phyloP scores from a whole-genome alignment of 768 basidiomycete species.

The Boletus rufocinnamomeus region DNA sequence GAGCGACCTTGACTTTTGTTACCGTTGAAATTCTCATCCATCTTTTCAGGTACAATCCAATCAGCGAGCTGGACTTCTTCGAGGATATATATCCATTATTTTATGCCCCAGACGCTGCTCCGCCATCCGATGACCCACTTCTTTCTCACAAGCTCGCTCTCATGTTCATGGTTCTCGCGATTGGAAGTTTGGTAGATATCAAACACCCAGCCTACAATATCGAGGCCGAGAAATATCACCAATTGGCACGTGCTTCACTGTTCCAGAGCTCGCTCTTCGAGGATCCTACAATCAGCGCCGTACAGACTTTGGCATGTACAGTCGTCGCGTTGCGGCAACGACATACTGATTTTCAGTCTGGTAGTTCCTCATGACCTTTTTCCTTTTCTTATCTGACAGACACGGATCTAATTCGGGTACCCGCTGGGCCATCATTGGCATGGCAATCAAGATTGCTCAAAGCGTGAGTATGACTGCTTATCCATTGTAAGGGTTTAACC shows the following conservation, averaged over 20 bases:
- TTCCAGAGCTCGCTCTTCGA: conserved; percentile 68
- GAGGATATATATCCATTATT: conserved; percentile 60
- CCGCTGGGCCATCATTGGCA: conserved; percentile 68
- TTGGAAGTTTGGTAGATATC: conserved; percentile 64
- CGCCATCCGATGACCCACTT: conserved; percentile 52
- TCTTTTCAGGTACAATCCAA: conserved; percentile 61
- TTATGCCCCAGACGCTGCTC: conserved; percentile 47
- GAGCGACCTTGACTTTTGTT: conserved; percentile 28
- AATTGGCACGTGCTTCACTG: conserved; percentile 62
- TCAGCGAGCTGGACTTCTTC: conserved; percentile 60
- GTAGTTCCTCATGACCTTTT: conserved; percentile 71
- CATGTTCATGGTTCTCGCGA: conserved; percentile 66
- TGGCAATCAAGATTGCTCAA: conserved; percentile 69
- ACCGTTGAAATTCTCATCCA: conserved; percentile 11
- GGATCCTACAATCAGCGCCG: conserved; percentile 65
- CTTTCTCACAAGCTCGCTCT: conserved; percentile 62
- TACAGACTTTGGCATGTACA: conserved; percentile 61
- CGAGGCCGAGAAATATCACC: conserved; percentile 72
- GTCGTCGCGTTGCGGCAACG: conserved; percentile 24
- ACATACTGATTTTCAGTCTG: conserved; percentile 26
- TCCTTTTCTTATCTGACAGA: conserved; percentile 67
- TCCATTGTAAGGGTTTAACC: not conserved
- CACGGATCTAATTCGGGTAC: conserved; percentile 66
- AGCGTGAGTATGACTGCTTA: conserved; percentile 50
- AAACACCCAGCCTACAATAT: conserved; percentile 56